Conservation (phyloP, 129 eudicot genomes). For the Oenanthe sinensis region DNA sequence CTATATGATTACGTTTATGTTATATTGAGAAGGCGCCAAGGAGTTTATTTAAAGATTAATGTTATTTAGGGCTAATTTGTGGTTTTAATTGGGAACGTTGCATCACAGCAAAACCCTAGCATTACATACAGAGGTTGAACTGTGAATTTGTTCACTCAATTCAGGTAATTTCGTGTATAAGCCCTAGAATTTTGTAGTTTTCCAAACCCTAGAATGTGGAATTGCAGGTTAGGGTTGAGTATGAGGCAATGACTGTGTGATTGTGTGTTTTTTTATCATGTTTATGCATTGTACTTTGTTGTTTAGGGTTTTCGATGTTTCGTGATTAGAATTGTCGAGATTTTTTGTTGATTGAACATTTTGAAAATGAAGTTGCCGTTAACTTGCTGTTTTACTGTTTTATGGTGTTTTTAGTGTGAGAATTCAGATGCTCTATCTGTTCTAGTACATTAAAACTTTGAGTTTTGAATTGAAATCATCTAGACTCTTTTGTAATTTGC, state of each 20-base stretch:
- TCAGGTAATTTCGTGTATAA: slow-evolving; percentile 46
- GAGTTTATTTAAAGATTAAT: slow-evolving; percentile 5
- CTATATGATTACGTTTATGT: neutral
- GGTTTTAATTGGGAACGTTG: slow-evolving; percentile 26
- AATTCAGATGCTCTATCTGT: no score
- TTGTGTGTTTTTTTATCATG: slow-evolving; percentile 16
- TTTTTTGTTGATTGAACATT: neutral
- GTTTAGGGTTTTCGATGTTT: slow-evolving; percentile 12
- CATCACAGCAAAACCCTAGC: slow-evolving; percentile 31
- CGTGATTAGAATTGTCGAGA: neutral
- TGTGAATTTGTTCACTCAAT: slow-evolving; percentile 37
- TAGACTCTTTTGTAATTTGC: no score
- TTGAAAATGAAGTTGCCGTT: no score
- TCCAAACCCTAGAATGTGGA: slow-evolving; percentile 58
- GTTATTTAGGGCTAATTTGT: slow-evolving; percentile 34
- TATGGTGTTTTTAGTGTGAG: no score
- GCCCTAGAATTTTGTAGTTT: slow-evolving; percentile 44
- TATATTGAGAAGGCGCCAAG: neutral
- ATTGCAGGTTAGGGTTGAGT: slow-evolving; percentile 25
- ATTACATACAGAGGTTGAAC: slow-evolving; percentile 15
- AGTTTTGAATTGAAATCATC: no score
- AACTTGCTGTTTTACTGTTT: no score
- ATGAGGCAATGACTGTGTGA: slow-evolving; percentile 19
- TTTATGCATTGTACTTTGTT: slow-evolving; percentile 35
- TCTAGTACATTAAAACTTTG: no score